phyloP scores from a whole-genome alignment of 305 asterid species.

The Fraxinus dipetala region DNA sequence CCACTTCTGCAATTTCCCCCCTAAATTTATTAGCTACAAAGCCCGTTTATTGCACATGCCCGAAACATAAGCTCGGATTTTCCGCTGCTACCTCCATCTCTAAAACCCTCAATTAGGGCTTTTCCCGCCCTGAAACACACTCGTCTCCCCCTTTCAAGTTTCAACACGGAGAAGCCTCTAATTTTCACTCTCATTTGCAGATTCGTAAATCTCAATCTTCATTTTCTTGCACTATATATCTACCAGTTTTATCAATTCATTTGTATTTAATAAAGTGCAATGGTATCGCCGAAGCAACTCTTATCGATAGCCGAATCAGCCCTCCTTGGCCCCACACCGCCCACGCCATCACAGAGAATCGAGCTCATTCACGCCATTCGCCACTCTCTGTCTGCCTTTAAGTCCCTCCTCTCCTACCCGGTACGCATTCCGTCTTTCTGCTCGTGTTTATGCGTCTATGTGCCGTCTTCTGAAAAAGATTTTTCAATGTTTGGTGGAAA shows the following conservation, averaged over 20 bases:
- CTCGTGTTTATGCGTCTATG: neutral
- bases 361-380: conserved; percentile 85
- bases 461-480: neutral
- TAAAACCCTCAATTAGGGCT: conserved; percentile 58
- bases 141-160: conserved; percentile 2
- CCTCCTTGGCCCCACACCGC: conserved; percentile 49
- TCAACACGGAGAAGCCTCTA: conserved; percentile 2
- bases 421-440: conserved; percentile 26
- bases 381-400: conserved; percentile 59
- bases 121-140: conserved; percentile 48
- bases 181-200: conserved; percentile 19
- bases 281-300: conserved; percentile 74
- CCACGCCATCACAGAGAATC: conserved; percentile 74
- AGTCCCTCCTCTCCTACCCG: conserved; percentile 66
- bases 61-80: neutral
- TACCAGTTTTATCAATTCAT: neutral
- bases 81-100: neutral
- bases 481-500: neutral
- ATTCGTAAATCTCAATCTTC: neutral
- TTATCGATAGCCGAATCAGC: conserved; percentile 61
- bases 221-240: neutral
- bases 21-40: too few species aligned
- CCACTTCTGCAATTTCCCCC: too few species aligned
- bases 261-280: conserved; percentile 13
- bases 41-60: neutral